Percentiles rank a stretch among this genome's conserved stretches.
These are phyloP conservation scores for Physcomitrium patens DNA, from an alignment of 225 moss, liverwort and hornwort genomes.

Conservation along the genomic window DNA sequence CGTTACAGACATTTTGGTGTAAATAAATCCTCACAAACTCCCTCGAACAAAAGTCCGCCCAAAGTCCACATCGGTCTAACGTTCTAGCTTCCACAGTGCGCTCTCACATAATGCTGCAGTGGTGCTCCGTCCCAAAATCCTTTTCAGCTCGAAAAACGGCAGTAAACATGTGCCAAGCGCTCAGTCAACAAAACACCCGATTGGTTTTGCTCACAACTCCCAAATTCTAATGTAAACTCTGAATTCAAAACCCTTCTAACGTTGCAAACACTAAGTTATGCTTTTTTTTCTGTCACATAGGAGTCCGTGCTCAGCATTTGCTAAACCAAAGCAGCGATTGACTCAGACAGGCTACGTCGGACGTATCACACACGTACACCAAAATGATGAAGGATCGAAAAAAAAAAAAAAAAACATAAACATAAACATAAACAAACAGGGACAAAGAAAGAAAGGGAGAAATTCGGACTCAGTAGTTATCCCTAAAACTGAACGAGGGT, in stretches of 20 bases:
- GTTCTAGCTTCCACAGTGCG: background rate
- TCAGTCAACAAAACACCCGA: background rate
- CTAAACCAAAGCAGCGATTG: too few species aligned
- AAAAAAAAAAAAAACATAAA: too few species aligned
- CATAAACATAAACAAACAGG: too few species aligned
- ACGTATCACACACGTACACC: too few species aligned
- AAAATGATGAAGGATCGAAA: too few species aligned
- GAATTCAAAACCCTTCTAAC: background rate
- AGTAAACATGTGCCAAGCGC: background rate
- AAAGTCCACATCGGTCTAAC: background rate
- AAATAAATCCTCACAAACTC: constrained; percentile 31
- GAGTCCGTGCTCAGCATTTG: too few species aligned
- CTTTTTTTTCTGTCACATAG: too few species aligned
- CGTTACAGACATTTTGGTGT: constrained; percentile 1
- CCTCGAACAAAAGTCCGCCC: constrained; percentile 14
- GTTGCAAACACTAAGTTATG: too few species aligned
- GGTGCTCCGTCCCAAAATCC: background rate
- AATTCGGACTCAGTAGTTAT: too few species aligned
- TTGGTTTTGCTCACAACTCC: background rate
- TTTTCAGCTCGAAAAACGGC: background rate
- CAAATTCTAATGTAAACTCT: background rate
- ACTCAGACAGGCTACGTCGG: too few species aligned
- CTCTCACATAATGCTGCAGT: background rate
- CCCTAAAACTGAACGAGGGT: too few species aligned
- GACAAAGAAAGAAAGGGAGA: too few species aligned